A percentile compares a stretch with the other conserved stretches of the same genome.
Evolutionary conservation across 768 basidiomycete species (phyloP).

Genomic region (Lactarius trivialis): DNA sequence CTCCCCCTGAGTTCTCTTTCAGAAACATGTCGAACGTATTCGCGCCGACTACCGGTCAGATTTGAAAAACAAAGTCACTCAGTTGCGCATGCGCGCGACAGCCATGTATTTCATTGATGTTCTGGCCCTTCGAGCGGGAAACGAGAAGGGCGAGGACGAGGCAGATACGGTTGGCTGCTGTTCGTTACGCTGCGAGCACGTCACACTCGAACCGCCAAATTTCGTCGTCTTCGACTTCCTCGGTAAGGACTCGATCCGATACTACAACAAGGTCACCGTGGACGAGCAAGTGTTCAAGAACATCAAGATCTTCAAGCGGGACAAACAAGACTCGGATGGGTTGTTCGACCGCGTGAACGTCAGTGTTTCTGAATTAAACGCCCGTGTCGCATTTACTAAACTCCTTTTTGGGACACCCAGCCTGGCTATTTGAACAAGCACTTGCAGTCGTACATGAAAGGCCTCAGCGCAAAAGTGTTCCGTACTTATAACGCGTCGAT

Average conservation of each 20-base stretch:
- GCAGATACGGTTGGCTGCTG: constrained; percentile 99
- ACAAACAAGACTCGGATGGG: constrained; percentile 80
- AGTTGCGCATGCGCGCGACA: constrained; percentile 93
- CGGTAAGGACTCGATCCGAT: constrained; percentile 98
- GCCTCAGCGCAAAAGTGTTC: constrained; percentile 97
- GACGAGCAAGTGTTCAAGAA: constrained; percentile 96
- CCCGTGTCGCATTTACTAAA: neutral
- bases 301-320: constrained; percentile 92
- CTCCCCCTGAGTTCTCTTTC: constrained; percentile 13
- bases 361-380: constrained; percentile 30
- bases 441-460: constrained; percentile 90
- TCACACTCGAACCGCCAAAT: constrained; percentile 84
- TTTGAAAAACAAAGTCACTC: constrained; percentile 87
- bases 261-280: constrained; percentile 87
- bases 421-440: constrained; percentile 87
- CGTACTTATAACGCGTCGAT: constrained; percentile 99
- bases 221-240: constrained; percentile 93
- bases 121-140: constrained; percentile 95
- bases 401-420: constrained; percentile 34
- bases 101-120: constrained; percentile 99
- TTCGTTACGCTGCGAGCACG: constrained; percentile 93
- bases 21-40: constrained; percentile 90
- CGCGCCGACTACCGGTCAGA: constrained; percentile 83
- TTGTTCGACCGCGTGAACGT: constrained; percentile 95
- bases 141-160: constrained; percentile 99